Base-by-base conservation (phyloP, 345 rosid genomes). In the Turnera subulata region DNA sequence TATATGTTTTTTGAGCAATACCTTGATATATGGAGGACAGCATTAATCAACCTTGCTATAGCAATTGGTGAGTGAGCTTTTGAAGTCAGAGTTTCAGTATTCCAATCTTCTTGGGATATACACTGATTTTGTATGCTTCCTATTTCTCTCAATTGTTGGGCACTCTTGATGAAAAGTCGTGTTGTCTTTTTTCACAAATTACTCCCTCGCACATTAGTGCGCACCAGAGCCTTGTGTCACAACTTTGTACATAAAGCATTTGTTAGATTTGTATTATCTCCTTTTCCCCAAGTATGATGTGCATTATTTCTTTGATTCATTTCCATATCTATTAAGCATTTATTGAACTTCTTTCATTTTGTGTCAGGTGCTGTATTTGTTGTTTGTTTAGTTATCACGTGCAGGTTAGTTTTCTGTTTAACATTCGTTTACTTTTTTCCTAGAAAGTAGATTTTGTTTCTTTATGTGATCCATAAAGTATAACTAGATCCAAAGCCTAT, bases 1-100 rank as follows among this genome's bases (percentile, higher is more conserved):
- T 93, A 93, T 64, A 93, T 93, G 94, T 93, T 82, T 78, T 93
- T 93, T 56, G 99, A 93, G 80, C 99, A 93, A 72, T 93, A 93
- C 73, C 97, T 93, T 65, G 81, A 87, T 68, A 93, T 93, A 75
- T 93, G 99, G 99, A 93, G 57, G 81, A 89, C 88, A 16, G 97
- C 99, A 50, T 59, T 93, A 74, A 81, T 87, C 79, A 90, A 84
- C 79, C 91, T 93, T 55, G 84, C 97, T 24, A 88, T 93, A 63
- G 99, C 99, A 25, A 77, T 93, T 48, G 95, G 99, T 93, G 24
- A 29, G 35, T 29, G 35, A 29, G 35, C 8, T 29, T 29, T 29
- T 3, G 35, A 29, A 29, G 35, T 29, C 35, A 29, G 35, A 8
- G 5, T 29, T 29, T 8, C 35, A 42, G 16, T 6, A 8, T 13